phyloP scores from a whole-genome alignment of 345 rosid genomes.

The Aurinia saxatilis region DNA sequence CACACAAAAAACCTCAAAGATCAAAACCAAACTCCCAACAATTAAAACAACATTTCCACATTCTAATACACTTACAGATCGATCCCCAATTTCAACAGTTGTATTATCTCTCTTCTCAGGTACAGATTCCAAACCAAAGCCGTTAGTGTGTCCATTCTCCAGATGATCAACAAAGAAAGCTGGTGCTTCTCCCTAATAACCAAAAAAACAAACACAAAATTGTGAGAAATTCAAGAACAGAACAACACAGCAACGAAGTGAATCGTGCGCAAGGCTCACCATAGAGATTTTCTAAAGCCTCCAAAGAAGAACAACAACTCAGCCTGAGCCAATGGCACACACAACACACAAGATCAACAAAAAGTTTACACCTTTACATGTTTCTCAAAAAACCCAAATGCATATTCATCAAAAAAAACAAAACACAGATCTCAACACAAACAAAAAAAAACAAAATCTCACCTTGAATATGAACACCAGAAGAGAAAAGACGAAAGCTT shows the following conservation, averaged over 20 bases:
- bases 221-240: conserved; percentile 17
- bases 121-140: conserved; percentile 39
- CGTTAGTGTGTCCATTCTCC: conserved; percentile 36
- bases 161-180: conserved; percentile 42
- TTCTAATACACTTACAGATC: conserved; percentile 39
- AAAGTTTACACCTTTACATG: neutral
- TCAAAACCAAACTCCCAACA: conserved; percentile 6
- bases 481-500: conserved; percentile 16
- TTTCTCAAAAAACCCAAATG: conserved; percentile 10
- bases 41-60: neutral
- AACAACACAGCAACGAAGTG: conserved; percentile 17
- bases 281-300: conserved; percentile 56
- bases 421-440: conserved; percentile 17
- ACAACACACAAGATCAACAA: conserved; percentile 15
- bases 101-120: conserved; percentile 35
- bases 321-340: conserved; percentile 56
- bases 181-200: conserved; percentile 78
- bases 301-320: conserved; percentile 41
- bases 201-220: conserved; percentile 14
- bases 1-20: conserved; percentile 16
- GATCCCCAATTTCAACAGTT: conserved; percentile 35
- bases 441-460: neutral
- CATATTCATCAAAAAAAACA: conserved; percentile 16
- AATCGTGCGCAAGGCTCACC: conserved; percentile 65
- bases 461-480: conserved; percentile 23